Evolutionary conservation across 306 rosid genomes (phyloP), one percentile per base, ranked within the genome.

Genomic region (Adenanthera pavonina): DNA sequence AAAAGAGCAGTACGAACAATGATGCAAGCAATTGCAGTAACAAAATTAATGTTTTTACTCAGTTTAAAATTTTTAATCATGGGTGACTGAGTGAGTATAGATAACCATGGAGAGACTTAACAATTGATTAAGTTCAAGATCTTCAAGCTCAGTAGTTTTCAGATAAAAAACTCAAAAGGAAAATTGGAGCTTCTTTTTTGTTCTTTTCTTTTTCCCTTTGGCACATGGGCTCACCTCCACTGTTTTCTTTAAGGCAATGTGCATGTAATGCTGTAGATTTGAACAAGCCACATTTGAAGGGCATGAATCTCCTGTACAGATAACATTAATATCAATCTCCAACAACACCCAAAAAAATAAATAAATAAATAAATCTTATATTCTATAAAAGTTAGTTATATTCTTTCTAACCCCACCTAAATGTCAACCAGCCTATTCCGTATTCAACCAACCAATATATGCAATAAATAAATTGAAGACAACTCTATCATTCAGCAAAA

Each of bases 301-400:
- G 84, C 38, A 56, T 46, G 44, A 78, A 69, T 81, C 86, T 88
- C 92, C 97, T 91, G 92, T 74, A 87, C 81, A 81, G 72, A 78
- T 77, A 54, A 19, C 13, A 36, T 75, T 69, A 75, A 78, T 15
- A 41, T 67, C 62, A 77, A 76, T 66, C 52, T 77, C 71, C 30
- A 7, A 76, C 47, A 62, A 54, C 78, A 48, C 20, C 60, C 76
- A 15, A 64, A 44, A 52, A 71, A 65, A 25, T 9, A 20, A 19
- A 20, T 25, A 20, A 19, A 20, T 25, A 19, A 70, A 44, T 25
- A 53, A 19, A 5, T 6, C 17, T 19, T 10, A 19, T 46, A 16
- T 46, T 47, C 57, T 19, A 47, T 19, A 46, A 47, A 20, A 70
- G 7, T 7, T 70, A 25, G 41, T 20, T 12, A 70, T 46, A 70